Base-by-base conservation (phyloP, 1,284 basidiomycete species). In the Rhodotorula sp. region DNA sequence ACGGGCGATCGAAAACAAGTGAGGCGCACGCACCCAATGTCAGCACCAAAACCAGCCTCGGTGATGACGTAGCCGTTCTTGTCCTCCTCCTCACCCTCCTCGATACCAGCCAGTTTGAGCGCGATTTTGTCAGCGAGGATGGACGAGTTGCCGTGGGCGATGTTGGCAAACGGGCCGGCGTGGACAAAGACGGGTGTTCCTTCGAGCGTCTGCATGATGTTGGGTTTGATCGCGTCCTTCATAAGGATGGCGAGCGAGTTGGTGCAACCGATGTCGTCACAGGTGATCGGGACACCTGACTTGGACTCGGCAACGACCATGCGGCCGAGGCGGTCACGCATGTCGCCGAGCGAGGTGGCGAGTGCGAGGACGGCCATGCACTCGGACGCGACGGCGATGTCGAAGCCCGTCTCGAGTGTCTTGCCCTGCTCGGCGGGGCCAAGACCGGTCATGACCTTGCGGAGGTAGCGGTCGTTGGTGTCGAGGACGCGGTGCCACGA, bases 191-290 rank as follows among this genome's bases (percentile, higher is more conserved):
- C 96, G 47, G 95, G 95, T 1, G 95, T 99, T 61, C 95, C 95
- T 87, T 99, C 92, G 59, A 99, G 85, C 15, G 95, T 96, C 82
- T 99, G 95, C 95, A 99, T 99, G 75, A 99, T 82, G 79, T 97
- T 99, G 29, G 95, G 95, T 84, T 99, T 99, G 84, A 99, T 95
- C 29, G 96, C 92, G 79, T 99, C 95, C 85, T 98, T 98, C 90
- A 99, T 92, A 71, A 99, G 85, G 59, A 99, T 95, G 22, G 96
- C 91, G 71, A 99, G 87, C 66, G 95, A 95, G 72, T 95, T 95
- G 74, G 93, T 91, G 76, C 92, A 92, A 77, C 95, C 95, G 70
- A 99, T 87, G 81, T 99, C 95, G 80, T 99, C 96, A 29, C 94
- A 94, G 36, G 95, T 99, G 81, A 99, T 85, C 47, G 95, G 87